Evolutionary conservation across 768 basidiomycete species (phyloP).

Genomic region (Russula dissimulans): DNA sequence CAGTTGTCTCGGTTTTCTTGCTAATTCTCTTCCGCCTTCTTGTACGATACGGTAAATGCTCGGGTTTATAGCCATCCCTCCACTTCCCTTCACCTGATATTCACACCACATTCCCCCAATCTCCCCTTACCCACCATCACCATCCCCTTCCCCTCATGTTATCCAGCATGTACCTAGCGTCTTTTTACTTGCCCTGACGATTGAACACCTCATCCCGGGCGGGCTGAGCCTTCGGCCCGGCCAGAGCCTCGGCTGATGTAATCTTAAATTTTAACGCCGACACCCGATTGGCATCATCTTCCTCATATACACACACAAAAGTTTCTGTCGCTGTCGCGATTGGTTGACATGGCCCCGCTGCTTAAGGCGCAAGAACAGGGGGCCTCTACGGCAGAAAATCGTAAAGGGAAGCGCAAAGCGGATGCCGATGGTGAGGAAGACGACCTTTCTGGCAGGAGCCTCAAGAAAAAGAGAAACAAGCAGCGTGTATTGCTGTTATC

Average conservation of each 20-base stretch:
- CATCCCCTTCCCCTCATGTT: background rate
- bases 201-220: background rate
- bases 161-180: background rate
- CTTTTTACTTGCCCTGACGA: background rate
- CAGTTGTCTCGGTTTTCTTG: background rate
- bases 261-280: background rate
- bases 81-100: background rate
- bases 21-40: background rate
- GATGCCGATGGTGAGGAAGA: slow-evolving; percentile 42
- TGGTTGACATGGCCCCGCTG: slow-evolving; percentile 43
- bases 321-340: too few relatives aligned
- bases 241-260: slow-evolving; percentile 23
- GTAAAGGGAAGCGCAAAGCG: slow-evolving; percentile 53
- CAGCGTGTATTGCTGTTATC: slow-evolving; percentile 90
- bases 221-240: background rate
- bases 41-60: slow-evolving; percentile 4
- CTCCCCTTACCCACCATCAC: background rate
- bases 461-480: slow-evolving; percentile 74
- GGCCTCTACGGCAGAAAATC: slow-evolving; percentile 29
- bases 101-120: background rate
- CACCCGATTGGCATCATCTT: background rate
- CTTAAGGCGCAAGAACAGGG: slow-evolving; percentile 55
- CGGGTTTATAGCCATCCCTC: background rate
- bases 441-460: slow-evolving; percentile 28
- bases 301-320: background rate